Evolutionary conservation across 345 rosid genomes (phyloP), one percentile per base, ranked within the genome.

Genomic region (Sonneratia caseolaris): DNA sequence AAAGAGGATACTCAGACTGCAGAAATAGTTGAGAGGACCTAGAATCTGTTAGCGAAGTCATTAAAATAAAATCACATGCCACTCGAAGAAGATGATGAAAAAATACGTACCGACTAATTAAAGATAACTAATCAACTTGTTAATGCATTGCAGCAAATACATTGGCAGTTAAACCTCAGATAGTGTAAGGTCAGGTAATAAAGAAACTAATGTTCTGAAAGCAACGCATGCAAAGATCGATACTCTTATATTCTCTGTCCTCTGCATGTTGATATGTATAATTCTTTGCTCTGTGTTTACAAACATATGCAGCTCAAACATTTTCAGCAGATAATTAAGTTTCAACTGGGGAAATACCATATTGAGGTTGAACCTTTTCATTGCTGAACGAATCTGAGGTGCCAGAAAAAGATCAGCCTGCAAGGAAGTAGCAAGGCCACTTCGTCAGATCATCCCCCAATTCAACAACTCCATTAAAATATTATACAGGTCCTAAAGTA

Each of bases 391-490:
- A 77, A 90, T 72, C 74, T 91, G 97, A 22, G 96, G 91, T 48
- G 90, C 96, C 65, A 91, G 69, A 80, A 89, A 94, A 72, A 83
- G 27, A 82, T 94, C 98, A 42, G 96, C 97, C 98, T 89, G 91
- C 86, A 79, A 51, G 48, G 15, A 40, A 22, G 49, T 22, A 42
- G 53, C 35, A 21, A 62, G 38, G 15, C 66, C 11, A 3, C 64
- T 57, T 57, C n/a, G 64, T 66, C 47, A 66, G 64, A 69, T 69
- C n/a, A 48, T 47, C 27, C 11, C 14, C 43, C 2, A 15, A 19
- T 70, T 47, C 53, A 9, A 21, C 36, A 37, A 16, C 35, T 16
- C 19, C 9, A 11, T 49, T 36, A 51, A 43, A 22, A 14, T 47
- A 0, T 6, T 14, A n/a, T 53, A 53, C 59, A 53, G n/a, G 59